Conservation (phyloP, 495 filamentous ascomycete genomes). For the Lophiotrema nucula region DNA sequence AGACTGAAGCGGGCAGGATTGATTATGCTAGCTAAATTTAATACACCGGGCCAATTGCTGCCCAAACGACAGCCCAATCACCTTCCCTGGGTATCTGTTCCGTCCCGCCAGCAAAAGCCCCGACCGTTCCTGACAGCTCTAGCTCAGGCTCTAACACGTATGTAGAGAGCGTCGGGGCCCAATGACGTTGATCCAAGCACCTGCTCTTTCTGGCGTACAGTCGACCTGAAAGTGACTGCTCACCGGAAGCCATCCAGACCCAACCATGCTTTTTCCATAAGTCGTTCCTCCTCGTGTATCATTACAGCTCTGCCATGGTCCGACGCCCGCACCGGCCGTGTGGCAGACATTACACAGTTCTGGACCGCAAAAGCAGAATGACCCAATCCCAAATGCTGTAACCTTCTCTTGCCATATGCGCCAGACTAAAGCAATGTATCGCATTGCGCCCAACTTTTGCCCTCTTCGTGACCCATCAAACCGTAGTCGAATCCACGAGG, state of each 20-base stretch:
- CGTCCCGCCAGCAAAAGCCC: background rate
- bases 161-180: background rate
- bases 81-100: too few species aligned
- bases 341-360: background rate
- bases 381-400: conserved; percentile 3
- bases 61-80: background rate
- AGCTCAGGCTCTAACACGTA: background rate
- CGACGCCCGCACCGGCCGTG: conserved; percentile 17
- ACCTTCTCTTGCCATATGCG: background rate
- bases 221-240: background rate
- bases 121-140: background rate
- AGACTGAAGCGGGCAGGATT: too few species aligned
- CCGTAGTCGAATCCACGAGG: background rate
- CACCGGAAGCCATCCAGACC: background rate
- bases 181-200: background rate
- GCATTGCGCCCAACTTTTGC: conserved; percentile 1
- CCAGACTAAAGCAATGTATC: background rate
- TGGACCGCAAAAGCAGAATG: conserved; percentile 23
- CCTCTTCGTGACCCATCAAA: background rate
- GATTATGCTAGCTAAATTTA: background rate
- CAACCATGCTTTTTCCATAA: background rate
- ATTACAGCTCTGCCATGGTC: conserved; percentile 8
- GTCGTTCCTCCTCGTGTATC: conserved; percentile 7
- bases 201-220: background rate
- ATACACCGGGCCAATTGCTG: background rate